A percentile compares a stretch with the other conserved stretches of the same genome.
phyloP scores from a whole-genome alignment of 371 early-diverging fungal species.

The Gilbertella persicaria region DNA sequence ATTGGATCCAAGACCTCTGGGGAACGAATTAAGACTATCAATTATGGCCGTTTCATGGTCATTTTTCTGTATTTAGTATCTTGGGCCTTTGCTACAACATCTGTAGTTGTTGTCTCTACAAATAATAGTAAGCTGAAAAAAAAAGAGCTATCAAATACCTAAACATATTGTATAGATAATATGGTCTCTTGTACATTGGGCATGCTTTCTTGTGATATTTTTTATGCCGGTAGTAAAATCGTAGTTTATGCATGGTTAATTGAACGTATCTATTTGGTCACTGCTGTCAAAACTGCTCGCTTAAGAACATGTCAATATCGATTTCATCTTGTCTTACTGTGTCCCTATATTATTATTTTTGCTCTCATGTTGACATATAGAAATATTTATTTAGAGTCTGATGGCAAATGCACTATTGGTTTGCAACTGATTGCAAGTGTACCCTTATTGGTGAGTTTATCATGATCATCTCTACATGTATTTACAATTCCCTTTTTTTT shows the following conservation, averaged over 20 bases:
- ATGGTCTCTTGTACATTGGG: conserved; percentile 45
- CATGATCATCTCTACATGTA: not conserved
- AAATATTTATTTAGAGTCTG: conserved; percentile 38
- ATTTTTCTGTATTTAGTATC: conserved; percentile 39
- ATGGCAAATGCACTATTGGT: conserved; percentile 54
- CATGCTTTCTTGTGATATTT: conserved; percentile 50
- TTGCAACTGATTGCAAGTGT: conserved; percentile 49
- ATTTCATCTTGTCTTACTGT: conserved; percentile 44
- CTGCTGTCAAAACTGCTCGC: conserved; percentile 45
- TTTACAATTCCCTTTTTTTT: not conserved
- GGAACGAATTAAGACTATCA: conserved; percentile 35
- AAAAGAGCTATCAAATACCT: not conserved
- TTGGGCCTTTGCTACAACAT: conserved; percentile 46
- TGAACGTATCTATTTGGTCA: conserved; percentile 51
- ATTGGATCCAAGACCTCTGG: conserved; percentile 43
- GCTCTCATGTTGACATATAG: conserved; percentile 53
- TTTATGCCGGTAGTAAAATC: conserved; percentile 55
- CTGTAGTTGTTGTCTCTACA: conserved; percentile 43
- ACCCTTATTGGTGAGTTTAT: conserved; percentile 38
- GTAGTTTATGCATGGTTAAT: conserved; percentile 51
- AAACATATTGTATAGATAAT: conserved; percentile 28
- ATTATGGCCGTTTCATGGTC: conserved; percentile 44
- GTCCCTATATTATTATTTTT: conserved; percentile 51
- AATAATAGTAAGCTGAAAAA: conserved; percentile 35
- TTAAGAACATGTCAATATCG: conserved; percentile 44